phyloP scores from a whole-genome alignment of 495 filamentous ascomycete genomes.

The Penicillium manginii region DNA sequence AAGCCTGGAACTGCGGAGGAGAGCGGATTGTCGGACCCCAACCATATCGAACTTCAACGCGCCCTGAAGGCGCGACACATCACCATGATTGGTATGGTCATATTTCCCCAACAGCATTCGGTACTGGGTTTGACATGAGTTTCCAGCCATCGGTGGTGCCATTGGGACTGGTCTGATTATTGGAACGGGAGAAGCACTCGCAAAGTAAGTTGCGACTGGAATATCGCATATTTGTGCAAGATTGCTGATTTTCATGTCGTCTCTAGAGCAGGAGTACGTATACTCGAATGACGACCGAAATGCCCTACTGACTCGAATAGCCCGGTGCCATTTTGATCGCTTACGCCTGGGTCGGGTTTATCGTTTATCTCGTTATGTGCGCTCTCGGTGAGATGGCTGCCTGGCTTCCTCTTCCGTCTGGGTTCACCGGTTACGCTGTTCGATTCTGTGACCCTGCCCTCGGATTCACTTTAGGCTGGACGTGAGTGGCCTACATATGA shows the following conservation, averaged over 20 bases:
- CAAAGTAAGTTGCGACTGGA: constrained; percentile 42
- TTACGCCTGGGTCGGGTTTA: constrained; percentile 61
- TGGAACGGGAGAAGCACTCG: constrained; percentile 67
- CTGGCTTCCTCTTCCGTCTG: constrained; percentile 64
- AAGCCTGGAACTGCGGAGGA: constrained; percentile 33
- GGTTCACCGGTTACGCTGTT: constrained; percentile 64
- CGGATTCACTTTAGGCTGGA: constrained; percentile 70
- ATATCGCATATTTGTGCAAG: neutral
- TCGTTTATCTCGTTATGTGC: constrained; percentile 69
- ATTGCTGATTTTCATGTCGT: constrained; percentile 8
- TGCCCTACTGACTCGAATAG: constrained; percentile 42
- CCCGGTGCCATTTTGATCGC: constrained; percentile 77
- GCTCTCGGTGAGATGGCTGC: constrained; percentile 72
- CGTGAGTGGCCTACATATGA: constrained; percentile 29
- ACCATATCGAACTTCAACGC: constrained; percentile 59
- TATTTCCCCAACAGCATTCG: neutral
- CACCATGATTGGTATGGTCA: constrained; percentile 69
- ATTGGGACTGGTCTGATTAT: constrained; percentile 77
- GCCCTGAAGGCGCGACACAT: constrained; percentile 77
- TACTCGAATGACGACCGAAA: neutral
- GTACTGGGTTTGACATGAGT: neutral
- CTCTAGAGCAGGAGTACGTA: constrained; percentile 45
- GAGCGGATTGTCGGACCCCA: constrained; percentile 26
- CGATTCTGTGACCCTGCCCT: constrained; percentile 68
- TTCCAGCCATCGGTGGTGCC: constrained; percentile 77